A percentile compares a stretch with the other conserved stretches of the same genome.
Evolutionary conservation across 2,329 filamentous ascomycete species (phyloP).

Genomic region (Cladosporium phlei): DNA sequence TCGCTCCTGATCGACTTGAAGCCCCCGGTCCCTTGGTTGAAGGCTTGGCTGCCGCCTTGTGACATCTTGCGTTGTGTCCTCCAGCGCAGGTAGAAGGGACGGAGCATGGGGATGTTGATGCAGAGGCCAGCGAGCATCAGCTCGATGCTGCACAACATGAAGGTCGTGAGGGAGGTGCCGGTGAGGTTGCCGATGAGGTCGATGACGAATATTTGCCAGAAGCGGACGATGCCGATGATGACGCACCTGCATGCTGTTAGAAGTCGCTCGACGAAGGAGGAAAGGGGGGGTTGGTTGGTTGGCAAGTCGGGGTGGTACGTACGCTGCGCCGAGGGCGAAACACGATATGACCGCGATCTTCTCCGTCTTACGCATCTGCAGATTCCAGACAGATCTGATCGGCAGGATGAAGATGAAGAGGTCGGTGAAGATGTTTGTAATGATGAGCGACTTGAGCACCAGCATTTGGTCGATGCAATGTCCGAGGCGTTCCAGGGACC

Average conservation of each 20-base stretch:
- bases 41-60: not conserved
- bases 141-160: constrained; percentile 10
- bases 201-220: constrained; percentile 10
- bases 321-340: constrained; percentile 8
- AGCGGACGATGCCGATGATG: constrained; percentile 9
- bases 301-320: too few species aligned
- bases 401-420: constrained; percentile 2
- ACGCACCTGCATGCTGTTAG: constrained; percentile 8
- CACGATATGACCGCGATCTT: constrained; percentile 4
- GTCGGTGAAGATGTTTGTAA: constrained; percentile 9
- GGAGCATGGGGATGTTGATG: constrained; percentile 7
- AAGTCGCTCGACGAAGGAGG: too few species aligned
- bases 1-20: not conserved
- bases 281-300: not conserved
- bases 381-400: constrained; percentile 4
- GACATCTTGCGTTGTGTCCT: constrained; percentile 3
- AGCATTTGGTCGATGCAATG: constrained; percentile 6
- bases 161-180: constrained; percentile 7
- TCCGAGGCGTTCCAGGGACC: constrained; percentile 3
- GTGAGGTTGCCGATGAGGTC: constrained; percentile 4
- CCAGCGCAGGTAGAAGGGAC: constrained; percentile 11
- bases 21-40: not conserved
- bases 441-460: constrained; percentile 5
- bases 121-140: constrained; percentile 9
- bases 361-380: constrained; percentile 12